phyloP scores from a whole-genome alignment of 768 basidiomycete species.

The Termitomyces sp. region DNA sequence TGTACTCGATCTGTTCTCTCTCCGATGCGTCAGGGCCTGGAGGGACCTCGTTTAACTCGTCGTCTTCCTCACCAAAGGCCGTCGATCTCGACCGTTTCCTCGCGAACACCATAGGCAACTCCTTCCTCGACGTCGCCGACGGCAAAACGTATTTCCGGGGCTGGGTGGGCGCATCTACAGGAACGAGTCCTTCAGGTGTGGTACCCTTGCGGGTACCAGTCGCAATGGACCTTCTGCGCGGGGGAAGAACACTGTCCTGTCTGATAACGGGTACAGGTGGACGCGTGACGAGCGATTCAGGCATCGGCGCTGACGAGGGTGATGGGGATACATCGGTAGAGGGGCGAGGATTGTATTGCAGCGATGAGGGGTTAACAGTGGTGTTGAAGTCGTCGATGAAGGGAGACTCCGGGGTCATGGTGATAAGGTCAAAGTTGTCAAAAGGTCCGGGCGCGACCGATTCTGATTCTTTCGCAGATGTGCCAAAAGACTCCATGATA shows the following conservation, averaged over 20 bases:
- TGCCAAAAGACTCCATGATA: not conserved
- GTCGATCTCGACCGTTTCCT: slow-evolving; percentile 53
- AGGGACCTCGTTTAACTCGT: slow-evolving; percentile 27
- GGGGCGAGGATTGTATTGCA: slow-evolving; percentile 25
- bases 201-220: slow-evolving; percentile 74
- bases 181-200: slow-evolving; percentile 54
- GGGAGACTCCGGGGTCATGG: slow-evolving; percentile 48
- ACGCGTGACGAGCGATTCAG: not conserved
- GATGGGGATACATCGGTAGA: slow-evolving; percentile 11
- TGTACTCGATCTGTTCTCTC: slow-evolving; percentile 65
- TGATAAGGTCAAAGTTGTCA: slow-evolving; percentile 32
- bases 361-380: slow-evolving; percentile 22
- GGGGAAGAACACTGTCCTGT: not conserved
- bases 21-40: slow-evolving; percentile 37
- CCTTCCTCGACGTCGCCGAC: slow-evolving; percentile 69
- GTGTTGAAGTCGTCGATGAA: slow-evolving; percentile 29
- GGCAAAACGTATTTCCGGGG: slow-evolving; percentile 58
- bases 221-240: slow-evolving; percentile 27
- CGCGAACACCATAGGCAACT: slow-evolving; percentile 60
- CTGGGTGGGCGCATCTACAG: slow-evolving; percentile 73
- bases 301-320: not conserved
- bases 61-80: slow-evolving; percentile 45
- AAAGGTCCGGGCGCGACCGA: not conserved
- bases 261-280: slow-evolving; percentile 11
- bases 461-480: not conserved